Percentiles rank a stretch among this genome's conserved stretches.
phyloP scores from a whole-genome alignment of 257 asterid species.

The Ballota nigra region DNA sequence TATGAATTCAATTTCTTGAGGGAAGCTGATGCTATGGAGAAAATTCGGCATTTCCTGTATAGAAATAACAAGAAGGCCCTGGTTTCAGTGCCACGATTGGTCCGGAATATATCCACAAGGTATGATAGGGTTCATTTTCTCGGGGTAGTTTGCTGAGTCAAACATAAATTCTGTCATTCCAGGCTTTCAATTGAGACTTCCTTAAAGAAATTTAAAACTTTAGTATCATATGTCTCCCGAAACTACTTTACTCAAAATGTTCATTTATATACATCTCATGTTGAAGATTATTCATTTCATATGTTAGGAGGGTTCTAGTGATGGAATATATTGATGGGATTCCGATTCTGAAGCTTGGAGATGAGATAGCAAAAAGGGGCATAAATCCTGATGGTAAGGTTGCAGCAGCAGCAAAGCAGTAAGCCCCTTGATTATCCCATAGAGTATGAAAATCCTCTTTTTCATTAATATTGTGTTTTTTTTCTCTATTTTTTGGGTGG shows the following conservation, averaged over 20 bases:
- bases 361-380: conserved; percentile 95
- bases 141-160: conserved; percentile 2
- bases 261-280: conserved; percentile 10
- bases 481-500: not conserved
- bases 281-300: conserved; percentile 21
- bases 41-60: conserved; percentile 62
- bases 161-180: conserved; percentile 1
- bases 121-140: conserved; percentile 29
- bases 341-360: conserved; percentile 90
- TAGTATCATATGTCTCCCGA: not conserved
- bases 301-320: conserved; percentile 75
- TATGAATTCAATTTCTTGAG: conserved; percentile 85
- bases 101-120: conserved; percentile 72
- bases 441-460: conserved; percentile 45
- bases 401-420: conserved; percentile 95
- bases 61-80: conserved; percentile 71
- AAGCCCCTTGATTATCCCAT: conserved; percentile 55
- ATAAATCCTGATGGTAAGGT: conserved; percentile 82
- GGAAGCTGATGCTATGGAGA: conserved; percentile 97
- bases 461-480: conserved; percentile 21
- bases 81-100: conserved; percentile 71
- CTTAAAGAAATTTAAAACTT: not conserved
- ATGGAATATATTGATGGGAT: conserved; percentile 95
- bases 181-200: conserved; percentile 8
- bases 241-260: not conserved